Evolutionary conservation across 352 stramenopile species (phyloP).

Genomic region (Pythium scleroteichum): DNA sequence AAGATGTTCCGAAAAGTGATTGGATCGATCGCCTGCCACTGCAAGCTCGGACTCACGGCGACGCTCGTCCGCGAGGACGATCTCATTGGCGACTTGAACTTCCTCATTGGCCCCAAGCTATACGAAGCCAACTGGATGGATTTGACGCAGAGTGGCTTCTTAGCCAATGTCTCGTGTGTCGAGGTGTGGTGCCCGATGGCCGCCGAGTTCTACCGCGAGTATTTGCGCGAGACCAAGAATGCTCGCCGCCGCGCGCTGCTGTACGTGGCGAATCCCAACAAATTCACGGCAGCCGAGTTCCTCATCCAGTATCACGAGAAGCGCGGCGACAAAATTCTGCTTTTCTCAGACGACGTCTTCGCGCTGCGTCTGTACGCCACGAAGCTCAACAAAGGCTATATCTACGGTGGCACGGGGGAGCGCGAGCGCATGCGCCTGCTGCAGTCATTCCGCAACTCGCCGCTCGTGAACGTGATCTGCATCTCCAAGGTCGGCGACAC

Average conservation of each 20-base stretch:
- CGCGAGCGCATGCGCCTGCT: constrained; percentile 87
- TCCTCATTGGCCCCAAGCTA: constrained; percentile 98
- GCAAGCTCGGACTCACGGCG: constrained; percentile 97
- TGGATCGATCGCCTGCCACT: constrained; percentile 95
- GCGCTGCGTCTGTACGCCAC: constrained; percentile 94
- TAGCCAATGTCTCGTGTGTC: constrained; percentile 98
- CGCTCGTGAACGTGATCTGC: constrained; percentile 88
- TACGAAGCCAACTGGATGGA: constrained; percentile 99
- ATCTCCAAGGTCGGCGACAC: constrained; percentile 98
- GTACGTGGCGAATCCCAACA: constrained; percentile 99
- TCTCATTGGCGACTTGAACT: constrained; percentile 99
- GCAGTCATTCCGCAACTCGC: constrained; percentile 83
- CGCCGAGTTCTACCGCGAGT: constrained; percentile 95
- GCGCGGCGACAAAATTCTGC: constrained; percentile 98
- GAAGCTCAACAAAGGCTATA: constrained; percentile 91
- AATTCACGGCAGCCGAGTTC: constrained; percentile 96
- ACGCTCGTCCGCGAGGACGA: constrained; percentile 99
- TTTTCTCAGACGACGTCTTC: constrained; percentile 99
- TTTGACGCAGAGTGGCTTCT: constrained; percentile 95
- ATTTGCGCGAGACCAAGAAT: constrained; percentile 85
- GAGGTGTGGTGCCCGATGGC: constrained; percentile 99
- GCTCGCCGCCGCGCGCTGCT: constrained; percentile 93
- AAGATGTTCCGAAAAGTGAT: constrained; percentile 98
- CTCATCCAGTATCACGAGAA: constrained; percentile 97
- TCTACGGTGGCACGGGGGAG: constrained; percentile 97